Base-by-base conservation (phyloP, 148 eudicot species). In the Rhododendron ovatum region DNA sequence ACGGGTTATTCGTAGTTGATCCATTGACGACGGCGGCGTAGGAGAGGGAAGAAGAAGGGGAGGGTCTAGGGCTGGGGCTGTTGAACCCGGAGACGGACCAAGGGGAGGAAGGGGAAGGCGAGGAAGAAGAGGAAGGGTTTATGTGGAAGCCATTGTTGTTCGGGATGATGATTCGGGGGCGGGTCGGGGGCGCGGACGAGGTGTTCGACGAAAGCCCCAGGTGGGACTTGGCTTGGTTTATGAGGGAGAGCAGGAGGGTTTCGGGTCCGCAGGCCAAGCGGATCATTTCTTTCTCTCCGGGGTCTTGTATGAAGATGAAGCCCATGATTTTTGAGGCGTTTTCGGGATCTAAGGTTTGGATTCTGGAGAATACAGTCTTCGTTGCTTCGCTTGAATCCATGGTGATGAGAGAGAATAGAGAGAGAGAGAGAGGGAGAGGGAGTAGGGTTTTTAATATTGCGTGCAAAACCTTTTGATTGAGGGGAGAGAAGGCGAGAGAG, bases 331-430 rank as follows among this genome's bases (percentile, higher is more conserved):
- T 95, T 0, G 94, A 88, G 4, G 95, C 98, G 87, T 95, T 90
- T 39, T 95, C 98, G 59, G 94, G 98, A 91, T 96, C 98, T 74
- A 95, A 81, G 82, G 47, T 84, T 82, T 92, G 92, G 17, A 96
- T 90, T 73, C 94, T 88, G 0, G 92, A 85, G 77, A 93, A 90
- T 10, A 96, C 93, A 51, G 89, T 85, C 47, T 86, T 90, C 2
- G 95, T 88, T 35, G 96, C 94, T 51, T 96, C 98, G 69, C 89
- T 81, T 18, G 94, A 88, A 87, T 96, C 98, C 98, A 95, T 95
- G 83, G 87, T 59, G 86, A 80, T 7, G 80, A 35, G 12, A 22
- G 43, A 28, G 63, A 30, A 30, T 0, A 55, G 26, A 17, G 63
- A 24, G n/a, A 3, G 69, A 26, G 41, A 24, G 11, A 78, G 53